A percentile compares a stretch with the other conserved stretches of the same genome.
Conservation (phyloP, 192 early-diverging fungal genomes). For the Pilobolus umbonatus region DNA sequence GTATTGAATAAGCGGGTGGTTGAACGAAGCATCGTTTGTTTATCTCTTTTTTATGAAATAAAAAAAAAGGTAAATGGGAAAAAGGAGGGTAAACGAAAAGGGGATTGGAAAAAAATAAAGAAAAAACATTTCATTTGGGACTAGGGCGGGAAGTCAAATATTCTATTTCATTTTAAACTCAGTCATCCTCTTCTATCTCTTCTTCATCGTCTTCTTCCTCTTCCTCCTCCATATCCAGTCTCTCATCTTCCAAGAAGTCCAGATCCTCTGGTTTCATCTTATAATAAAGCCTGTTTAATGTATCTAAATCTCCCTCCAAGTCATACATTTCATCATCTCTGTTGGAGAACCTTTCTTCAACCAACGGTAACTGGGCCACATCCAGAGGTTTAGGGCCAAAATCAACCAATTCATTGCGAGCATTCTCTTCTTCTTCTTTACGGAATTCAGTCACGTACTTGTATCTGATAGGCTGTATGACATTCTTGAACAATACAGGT, state of each 20-base stretch:
- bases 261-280: constrained; percentile 10
- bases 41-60: constrained; percentile 6
- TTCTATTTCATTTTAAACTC: constrained; percentile 5
- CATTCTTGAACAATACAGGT: constrained; percentile 13
- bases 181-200: constrained; percentile 7
- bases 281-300: constrained; percentile 9
- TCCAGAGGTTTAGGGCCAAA: constrained; percentile 16
- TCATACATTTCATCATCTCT: constrained; percentile 24
- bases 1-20: constrained; percentile 31
- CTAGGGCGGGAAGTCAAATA: background rate
- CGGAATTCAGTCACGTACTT: background rate
- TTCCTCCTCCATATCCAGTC: background rate
- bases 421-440: constrained; percentile 6
- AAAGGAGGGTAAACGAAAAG: constrained; percentile 7
- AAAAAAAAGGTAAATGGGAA: constrained; percentile 12
- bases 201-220: constrained; percentile 7
- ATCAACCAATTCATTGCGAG: background rate
- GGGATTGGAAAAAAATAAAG: background rate
- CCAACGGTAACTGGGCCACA: constrained; percentile 7
- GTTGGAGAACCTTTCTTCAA: constrained; percentile 16
- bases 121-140: background rate
- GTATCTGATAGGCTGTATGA: constrained; percentile 16
- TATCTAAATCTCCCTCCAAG: constrained; percentile 19
- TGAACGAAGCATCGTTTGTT: constrained; percentile 29
- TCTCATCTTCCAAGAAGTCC: background rate